Conservation (phyloP, 768 basidiomycete genomes). For the Tricholoma saponaceum region DNA sequence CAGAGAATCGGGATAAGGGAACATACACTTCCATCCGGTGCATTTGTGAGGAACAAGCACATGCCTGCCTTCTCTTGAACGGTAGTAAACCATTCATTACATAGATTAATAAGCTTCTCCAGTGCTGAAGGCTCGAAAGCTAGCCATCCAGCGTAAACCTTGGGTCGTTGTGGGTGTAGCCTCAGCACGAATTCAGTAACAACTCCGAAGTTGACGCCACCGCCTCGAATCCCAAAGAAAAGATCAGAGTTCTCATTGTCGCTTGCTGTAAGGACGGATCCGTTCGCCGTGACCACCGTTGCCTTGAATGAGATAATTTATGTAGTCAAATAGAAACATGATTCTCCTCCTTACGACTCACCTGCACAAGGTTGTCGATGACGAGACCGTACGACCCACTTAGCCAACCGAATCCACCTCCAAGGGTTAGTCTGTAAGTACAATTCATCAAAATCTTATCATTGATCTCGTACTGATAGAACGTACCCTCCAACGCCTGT, state of each 20-base stretch:
- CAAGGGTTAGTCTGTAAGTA: slow-evolving; percentile 37
- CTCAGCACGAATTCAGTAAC: slow-evolving; percentile 47
- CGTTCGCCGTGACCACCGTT: slow-evolving; percentile 16
- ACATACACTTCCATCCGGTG: slow-evolving; percentile 35
- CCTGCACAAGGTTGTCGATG: slow-evolving; percentile 44
- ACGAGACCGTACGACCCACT: slow-evolving; percentile 38
- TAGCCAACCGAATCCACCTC: slow-evolving; percentile 55
- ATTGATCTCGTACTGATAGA: too few relatives aligned
- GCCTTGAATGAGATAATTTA: slow-evolving; percentile 1
- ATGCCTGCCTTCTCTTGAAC: slow-evolving; percentile 36
- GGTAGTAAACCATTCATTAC: slow-evolving; percentile 32
- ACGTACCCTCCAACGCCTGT: slow-evolving; percentile 50
- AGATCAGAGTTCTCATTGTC: slow-evolving; percentile 38
- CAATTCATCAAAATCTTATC: neutral
- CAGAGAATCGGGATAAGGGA: neutral
- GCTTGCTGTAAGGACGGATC: slow-evolving; percentile 21
- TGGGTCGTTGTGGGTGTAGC: slow-evolving; percentile 44
- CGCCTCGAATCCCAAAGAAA: slow-evolving; percentile 52
- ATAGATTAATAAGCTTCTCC: slow-evolving; percentile 26
- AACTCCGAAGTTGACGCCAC: slow-evolving; percentile 52
- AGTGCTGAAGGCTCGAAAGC: slow-evolving; percentile 28
- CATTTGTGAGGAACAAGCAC: slow-evolving; percentile 28
- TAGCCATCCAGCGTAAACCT: slow-evolving; percentile 39
- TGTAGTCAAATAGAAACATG: neutral
- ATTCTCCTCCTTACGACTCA: slow-evolving; percentile 9